A percentile compares a stretch with the other conserved stretches of the same genome.
Conservation (phyloP, 1,284 basidiomycete species). For the Lentinula novae-zelandiae region DNA sequence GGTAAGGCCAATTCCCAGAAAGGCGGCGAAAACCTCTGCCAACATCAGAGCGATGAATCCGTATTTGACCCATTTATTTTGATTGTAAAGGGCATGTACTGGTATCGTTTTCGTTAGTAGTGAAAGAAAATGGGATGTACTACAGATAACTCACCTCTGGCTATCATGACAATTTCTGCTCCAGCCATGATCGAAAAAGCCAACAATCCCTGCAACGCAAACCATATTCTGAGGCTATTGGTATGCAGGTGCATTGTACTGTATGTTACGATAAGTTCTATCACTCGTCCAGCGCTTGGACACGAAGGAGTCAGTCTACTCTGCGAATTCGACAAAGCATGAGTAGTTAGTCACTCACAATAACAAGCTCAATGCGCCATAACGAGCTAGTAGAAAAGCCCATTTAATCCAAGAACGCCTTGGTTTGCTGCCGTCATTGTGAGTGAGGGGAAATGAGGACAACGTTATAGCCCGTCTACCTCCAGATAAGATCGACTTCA, state of each 20-base stretch:
- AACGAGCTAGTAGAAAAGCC: conserved; percentile 21
- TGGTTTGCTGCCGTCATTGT: conserved; percentile 16
- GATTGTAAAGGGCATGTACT: conserved; percentile 22
- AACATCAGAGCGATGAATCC: conserved; percentile 15
- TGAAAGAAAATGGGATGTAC: background rate
- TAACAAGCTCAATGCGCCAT: conserved; percentile 19
- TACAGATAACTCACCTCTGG: conserved; percentile 15
- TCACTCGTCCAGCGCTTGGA: conserved; percentile 15
- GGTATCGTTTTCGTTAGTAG: background rate
- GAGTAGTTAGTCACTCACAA: conserved; percentile 11
- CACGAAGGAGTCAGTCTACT: background rate
- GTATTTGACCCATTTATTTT: conserved; percentile 14
- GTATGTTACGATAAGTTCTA: conserved; percentile 9
- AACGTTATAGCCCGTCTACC: conserved; percentile 9
- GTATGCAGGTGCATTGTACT: background rate
- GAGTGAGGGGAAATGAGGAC: background rate
- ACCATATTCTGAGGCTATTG: conserved; percentile 18
- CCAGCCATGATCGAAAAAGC: conserved; percentile 18
- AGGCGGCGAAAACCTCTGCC: conserved; percentile 15
- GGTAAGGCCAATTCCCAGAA: conserved; percentile 13
- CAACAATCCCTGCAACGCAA: conserved; percentile 17
- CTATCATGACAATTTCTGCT: conserved; percentile 22
- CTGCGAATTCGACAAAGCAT: background rate
- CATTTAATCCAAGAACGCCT: conserved; percentile 21
- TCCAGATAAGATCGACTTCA: conserved; percentile 22